Evolutionary conservation across 2,329 filamentous ascomycete genomes (phyloP).

Genomic region (Verticillium tricorpus): DNA sequence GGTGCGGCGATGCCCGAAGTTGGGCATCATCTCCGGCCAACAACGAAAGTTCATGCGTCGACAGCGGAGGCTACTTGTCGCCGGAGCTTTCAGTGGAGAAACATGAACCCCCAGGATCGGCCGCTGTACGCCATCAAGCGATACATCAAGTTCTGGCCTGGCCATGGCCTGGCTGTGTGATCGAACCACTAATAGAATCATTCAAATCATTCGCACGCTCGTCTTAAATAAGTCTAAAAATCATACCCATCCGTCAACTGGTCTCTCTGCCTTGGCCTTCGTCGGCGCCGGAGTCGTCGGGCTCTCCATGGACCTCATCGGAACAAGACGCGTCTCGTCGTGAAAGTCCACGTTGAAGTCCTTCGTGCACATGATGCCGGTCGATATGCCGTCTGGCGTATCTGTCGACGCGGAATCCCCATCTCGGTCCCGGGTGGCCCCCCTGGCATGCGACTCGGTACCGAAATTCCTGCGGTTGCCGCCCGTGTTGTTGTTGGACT

Average conservation of each 20-base stretch:
- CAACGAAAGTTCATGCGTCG: not conserved
- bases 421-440: constrained; percentile 12
- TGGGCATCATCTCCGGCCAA: not conserved
- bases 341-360: constrained; percentile 21
- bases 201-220: not conserved
- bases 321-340: constrained; percentile 4
- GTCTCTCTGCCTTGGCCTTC: not conserved
- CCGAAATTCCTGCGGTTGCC: not conserved
- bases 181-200: not conserved
- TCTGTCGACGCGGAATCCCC: constrained; percentile 24
- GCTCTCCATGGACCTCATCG: not conserved
- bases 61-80: too few relatives aligned
- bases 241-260: not conserved
- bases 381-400: constrained; percentile 34
- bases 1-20: not conserved
- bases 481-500: constrained; percentile 10
- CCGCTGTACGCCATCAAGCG: too few relatives aligned
- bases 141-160: too few relatives aligned
- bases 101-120: too few relatives aligned
- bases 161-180: too few relatives aligned
- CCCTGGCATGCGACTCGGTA: not conserved
- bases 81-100: too few relatives aligned
- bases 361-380: constrained; percentile 31
- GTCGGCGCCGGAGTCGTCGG: not conserved
- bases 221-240: too few relatives aligned